phyloP scores from a whole-genome alignment of 2,329 filamentous ascomycete species.

The Xylaria sp. region DNA sequence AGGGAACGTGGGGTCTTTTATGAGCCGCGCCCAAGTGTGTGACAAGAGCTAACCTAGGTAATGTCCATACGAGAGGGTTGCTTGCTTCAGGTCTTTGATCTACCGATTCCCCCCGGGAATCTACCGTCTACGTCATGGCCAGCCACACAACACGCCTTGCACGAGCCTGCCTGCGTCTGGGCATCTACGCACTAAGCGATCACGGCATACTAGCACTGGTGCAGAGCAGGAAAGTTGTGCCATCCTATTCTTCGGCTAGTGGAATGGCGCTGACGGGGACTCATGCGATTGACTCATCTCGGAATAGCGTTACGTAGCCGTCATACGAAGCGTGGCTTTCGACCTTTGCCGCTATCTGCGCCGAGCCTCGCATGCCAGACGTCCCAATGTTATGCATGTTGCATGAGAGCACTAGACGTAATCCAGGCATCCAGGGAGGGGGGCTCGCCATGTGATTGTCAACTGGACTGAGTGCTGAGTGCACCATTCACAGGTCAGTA shows the following conservation, averaged over 20 bases:
- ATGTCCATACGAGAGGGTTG: not conserved
- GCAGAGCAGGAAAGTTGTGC: not conserved
- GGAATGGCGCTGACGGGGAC: slow-evolving; percentile 8
- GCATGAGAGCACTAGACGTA: slow-evolving; percentile 12
- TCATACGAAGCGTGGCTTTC: slow-evolving; percentile 14
- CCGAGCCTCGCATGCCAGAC: slow-evolving; percentile 30
- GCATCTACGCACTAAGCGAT: not conserved
- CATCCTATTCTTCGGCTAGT: not conserved
- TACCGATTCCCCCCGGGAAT: slow-evolving; percentile 1
- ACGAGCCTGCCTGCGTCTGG: slow-evolving; percentile 1
- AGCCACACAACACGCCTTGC: slow-evolving; percentile 15
- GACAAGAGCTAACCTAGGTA: not conserved
- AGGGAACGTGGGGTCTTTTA: slow-evolving; percentile 32
- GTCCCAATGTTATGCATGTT: not conserved
- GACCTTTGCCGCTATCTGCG: slow-evolving; percentile 30
- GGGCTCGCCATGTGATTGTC: not conserved
- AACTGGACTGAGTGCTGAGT: not conserved
- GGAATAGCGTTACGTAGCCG: slow-evolving; percentile 26
- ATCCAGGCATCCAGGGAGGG: not conserved
- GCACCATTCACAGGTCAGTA: no score
- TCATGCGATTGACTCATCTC: slow-evolving; percentile 15
- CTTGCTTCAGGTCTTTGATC: slow-evolving; percentile 1
- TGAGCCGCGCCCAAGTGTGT: slow-evolving; percentile 5
- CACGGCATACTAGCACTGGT: not conserved
- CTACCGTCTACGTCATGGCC: slow-evolving; percentile 29